phyloP scores from a whole-genome alignment of 106 monocot species.

The Acanthochlamys bracteata region DNA sequence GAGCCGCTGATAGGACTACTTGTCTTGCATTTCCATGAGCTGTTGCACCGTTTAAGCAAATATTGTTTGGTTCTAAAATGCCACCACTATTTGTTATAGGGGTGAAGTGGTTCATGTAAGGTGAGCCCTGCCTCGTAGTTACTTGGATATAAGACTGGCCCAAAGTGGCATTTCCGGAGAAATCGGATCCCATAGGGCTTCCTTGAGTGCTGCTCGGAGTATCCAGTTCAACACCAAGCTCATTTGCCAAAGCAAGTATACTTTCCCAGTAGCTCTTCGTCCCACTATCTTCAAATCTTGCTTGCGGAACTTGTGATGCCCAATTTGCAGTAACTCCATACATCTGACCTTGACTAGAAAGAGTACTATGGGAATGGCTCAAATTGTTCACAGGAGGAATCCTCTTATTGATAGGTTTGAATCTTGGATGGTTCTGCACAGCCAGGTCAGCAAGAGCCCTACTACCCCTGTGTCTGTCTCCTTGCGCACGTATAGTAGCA shows the following conservation, averaged over 20 bases:
- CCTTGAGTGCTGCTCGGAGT: background rate
- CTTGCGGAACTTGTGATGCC: background rate
- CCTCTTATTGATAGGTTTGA: slow-evolving; percentile 17
- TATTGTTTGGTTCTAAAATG: too few species aligned
- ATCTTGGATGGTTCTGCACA: slow-evolving; percentile 1
- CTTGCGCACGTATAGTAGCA: too few species aligned
- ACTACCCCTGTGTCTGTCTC: slow-evolving; percentile 2
- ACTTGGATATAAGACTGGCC: background rate
- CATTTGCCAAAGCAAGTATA: slow-evolving; percentile 47
- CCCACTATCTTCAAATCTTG: slow-evolving; percentile 1
- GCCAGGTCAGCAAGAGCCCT: background rate
- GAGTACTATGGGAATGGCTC: background rate
- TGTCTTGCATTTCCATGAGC: background rate
- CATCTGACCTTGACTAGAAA: background rate
- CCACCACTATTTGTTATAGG: background rate
- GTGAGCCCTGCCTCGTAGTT: background rate
- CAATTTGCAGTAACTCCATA: background rate
- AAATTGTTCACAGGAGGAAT: background rate
- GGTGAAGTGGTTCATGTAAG: background rate
- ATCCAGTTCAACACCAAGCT: slow-evolving; percentile 28
- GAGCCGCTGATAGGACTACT: background rate
- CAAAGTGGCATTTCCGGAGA: background rate
- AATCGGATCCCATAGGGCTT: background rate
- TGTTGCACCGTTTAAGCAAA: background rate
- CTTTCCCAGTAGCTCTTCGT: slow-evolving; percentile 23